Base-by-base conservation (phyloP, 1,284 basidiomycete species). In the Tylopilus sp. region DNA sequence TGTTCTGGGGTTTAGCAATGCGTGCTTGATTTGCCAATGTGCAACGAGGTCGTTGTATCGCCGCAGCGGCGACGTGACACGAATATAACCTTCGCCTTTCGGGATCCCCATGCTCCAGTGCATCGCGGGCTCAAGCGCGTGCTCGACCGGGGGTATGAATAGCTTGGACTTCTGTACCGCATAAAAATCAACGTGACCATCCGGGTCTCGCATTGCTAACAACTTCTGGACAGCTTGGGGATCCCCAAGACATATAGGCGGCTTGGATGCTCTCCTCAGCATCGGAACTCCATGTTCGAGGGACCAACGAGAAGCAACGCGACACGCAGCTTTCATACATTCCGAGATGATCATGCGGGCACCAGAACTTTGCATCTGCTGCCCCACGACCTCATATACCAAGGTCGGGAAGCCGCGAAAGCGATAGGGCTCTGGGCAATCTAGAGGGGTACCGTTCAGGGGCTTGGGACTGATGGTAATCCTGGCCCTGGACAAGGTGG, bases 1-100 rank as follows among this genome's bases (percentile, higher is more conserved):
- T 6, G 66, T 63, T 11, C 68, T 57, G 0, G 67, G 60, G 8
- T 72, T 71, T 8, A 84, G 65, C n/a, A 97, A 70, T 2, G 79
- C 79, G 41, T 84, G 74, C 65, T 97, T 96, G 68, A 99, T 82
- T 68, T 98, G 95, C 92, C 94, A 99, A 71, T 99, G 97, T 9
- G 75, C 72, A 6, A 97, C 64, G 57, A 98, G 69, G 69, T 99
- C 97, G 35, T 74, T 69, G 67, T 85, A 97, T 19, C 97, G 80
- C 37, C 97, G 78, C 41, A 99, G 71, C 0, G 97, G 97, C 3
- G 86, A 91, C 1, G 97, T 98, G 4, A 81, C 83, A n/a, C 90
- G 81, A 10, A 78, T 70, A 66, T 99, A 99, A 9, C 84, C 86
- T 54, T 87, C 84, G 44, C 81, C 79, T 1, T 76, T 74, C 1